phyloP scores from a whole-genome alignment of 495 filamentous ascomycete genomes.

The Daldinia childiae region DNA sequence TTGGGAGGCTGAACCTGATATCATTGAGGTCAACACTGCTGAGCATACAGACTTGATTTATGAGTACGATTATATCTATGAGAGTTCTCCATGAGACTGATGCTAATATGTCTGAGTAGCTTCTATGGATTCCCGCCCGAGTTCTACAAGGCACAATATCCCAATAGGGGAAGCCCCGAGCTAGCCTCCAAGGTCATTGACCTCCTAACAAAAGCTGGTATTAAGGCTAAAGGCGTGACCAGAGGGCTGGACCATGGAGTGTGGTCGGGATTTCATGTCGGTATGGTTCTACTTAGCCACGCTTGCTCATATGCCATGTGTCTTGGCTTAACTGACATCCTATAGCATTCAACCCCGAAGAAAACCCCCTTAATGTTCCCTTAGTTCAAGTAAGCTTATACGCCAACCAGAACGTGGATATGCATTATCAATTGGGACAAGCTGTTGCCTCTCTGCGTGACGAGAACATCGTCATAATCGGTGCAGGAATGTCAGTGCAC shows the following conservation, averaged over 20 bases:
- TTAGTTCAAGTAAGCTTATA: conserved; percentile 85
- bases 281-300: conserved; percentile 25
- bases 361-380: conserved; percentile 80
- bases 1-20: conserved; percentile 72
- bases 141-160: conserved; percentile 72
- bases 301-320: not conserved
- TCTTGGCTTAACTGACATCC: conserved; percentile 3
- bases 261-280: conserved; percentile 74
- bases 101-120: conserved; percentile 48
- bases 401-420: conserved; percentile 70
- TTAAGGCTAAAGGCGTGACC: conserved; percentile 69
- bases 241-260: conserved; percentile 86
- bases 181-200: conserved; percentile 73
- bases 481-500: conserved; percentile 88
- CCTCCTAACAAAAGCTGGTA: conserved; percentile 66
- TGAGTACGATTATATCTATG: conserved; percentile 63
- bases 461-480: conserved; percentile 76
- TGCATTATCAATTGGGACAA: conserved; percentile 76
- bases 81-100: not conserved
- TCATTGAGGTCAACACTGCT: conserved; percentile 76
- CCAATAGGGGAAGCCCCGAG: conserved; percentile 71
- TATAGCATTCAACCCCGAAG: conserved; percentile 69
- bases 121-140: conserved; percentile 80
- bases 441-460: conserved; percentile 74
- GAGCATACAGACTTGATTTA: conserved; percentile 80